Conservation (phyloP, 2,329 filamentous ascomycete species). For the Trichophyton equinum region DNA sequence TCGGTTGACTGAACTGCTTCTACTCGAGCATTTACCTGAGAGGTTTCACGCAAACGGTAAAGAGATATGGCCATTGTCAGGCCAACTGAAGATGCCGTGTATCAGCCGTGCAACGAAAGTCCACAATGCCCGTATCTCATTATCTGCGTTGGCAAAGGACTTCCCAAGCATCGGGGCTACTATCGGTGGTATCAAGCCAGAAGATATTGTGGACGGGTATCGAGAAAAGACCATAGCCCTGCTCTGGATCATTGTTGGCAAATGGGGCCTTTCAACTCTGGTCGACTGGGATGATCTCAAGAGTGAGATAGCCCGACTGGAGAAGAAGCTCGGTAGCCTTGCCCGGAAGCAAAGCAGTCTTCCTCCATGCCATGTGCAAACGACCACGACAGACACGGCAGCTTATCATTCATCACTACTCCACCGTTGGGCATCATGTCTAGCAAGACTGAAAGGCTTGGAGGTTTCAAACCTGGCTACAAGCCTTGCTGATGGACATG, state of each 20-base stretch:
- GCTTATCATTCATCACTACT: constrained; percentile 32
- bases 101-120: constrained; percentile 43
- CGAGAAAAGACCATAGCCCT: constrained; percentile 51
- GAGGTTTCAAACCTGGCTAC: constrained; percentile 44
- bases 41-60: constrained; percentile 22
- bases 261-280: constrained; percentile 42
- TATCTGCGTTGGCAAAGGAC: constrained; percentile 38
- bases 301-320: constrained; percentile 33
- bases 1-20: constrained; percentile 47
- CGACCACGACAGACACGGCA: constrained; percentile 20
- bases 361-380: constrained; percentile 14
- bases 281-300: constrained; percentile 44
- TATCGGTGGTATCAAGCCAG: constrained; percentile 36
- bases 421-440: constrained; percentile 42
- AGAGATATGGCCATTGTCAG: constrained; percentile 39
- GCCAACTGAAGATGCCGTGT: constrained; percentile 47
- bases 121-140: constrained; percentile 47
- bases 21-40: constrained; percentile 26
- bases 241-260: constrained; percentile 48
- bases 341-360: constrained; percentile 14
- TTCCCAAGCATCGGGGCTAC: constrained; percentile 32
- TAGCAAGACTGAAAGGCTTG: constrained; percentile 37
- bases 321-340: neutral
- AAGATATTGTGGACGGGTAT: constrained; percentile 52
- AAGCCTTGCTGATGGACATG: constrained; percentile 43